A percentile compares a stretch with the other conserved stretches of the same genome.
Evolutionary conservation across 805 yeast species (phyloP).

Genomic region (Yarrowia deformans): DNA sequence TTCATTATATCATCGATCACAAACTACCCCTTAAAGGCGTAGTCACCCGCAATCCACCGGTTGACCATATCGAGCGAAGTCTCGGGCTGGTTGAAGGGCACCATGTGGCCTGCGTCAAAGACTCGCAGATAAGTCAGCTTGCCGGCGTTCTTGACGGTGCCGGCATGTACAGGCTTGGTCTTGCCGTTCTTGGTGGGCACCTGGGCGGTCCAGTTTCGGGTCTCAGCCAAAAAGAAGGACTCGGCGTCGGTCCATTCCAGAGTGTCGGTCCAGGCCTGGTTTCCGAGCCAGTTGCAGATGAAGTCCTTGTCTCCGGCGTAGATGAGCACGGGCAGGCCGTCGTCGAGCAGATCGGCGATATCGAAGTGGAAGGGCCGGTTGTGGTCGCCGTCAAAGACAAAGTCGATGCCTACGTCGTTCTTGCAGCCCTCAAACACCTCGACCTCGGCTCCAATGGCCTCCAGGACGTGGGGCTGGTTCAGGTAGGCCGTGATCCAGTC

Average conservation of each 20-base stretch:
- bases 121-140: conserved; percentile 82
- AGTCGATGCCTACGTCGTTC: conserved; percentile 78
- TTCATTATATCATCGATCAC: background rate
- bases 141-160: conserved; percentile 76
- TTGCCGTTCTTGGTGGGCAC: conserved; percentile 22
- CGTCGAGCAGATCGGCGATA: conserved; percentile 73
- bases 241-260: conserved; percentile 71
- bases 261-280: conserved; percentile 81
- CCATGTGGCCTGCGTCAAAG: conserved; percentile 95
- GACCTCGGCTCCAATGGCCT: conserved; percentile 86
- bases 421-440: conserved; percentile 56
- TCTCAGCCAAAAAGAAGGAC: conserved; percentile 57
- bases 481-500: conserved; percentile 75
- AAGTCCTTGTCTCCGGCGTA: conserved; percentile 97
- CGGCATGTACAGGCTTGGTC: conserved; percentile 54
- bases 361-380: conserved; percentile 83
- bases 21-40: background rate
- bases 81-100: conserved; percentile 89
- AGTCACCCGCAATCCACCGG: conserved; percentile 70
- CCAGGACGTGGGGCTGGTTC: conserved; percentile 74
- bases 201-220: conserved; percentile 54
- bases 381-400: conserved; percentile 88
- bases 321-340: conserved; percentile 78
- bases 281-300: conserved; percentile 97
- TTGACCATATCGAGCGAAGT: conserved; percentile 80